Evolutionary conservation across 202 grass and related monocot species (phyloP).

Genomic region (Elaeis oleifera): DNA sequence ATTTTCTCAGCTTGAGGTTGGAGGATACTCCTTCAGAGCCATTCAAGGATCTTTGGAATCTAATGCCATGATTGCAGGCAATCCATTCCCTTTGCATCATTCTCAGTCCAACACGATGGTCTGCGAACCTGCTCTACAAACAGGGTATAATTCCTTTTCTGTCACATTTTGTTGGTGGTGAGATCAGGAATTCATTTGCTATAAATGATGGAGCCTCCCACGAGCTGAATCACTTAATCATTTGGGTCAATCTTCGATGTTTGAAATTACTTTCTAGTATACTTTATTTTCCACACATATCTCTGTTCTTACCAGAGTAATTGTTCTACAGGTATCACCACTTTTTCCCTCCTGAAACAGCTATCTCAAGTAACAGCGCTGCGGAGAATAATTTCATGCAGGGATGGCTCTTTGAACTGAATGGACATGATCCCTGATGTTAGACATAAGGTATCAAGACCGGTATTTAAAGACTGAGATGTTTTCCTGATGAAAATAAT

Average conservation of each 20-base stretch:
- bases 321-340: background rate
- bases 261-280: too few relatives aligned
- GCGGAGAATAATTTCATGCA: background rate
- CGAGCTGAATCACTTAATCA: too few relatives aligned
- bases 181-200: too few relatives aligned
- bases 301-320: too few relatives aligned
- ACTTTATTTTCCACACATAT: too few relatives aligned
- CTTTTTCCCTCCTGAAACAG: constrained; percentile 2
- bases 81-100: constrained; percentile 6
- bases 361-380: background rate
- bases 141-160: background rate
- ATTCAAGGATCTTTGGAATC: constrained; percentile 1
- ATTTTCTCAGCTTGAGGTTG: constrained; percentile 3
- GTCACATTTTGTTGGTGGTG: too few relatives aligned
- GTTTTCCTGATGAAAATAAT: too few relatives aligned
- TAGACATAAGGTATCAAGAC: too few relatives aligned
- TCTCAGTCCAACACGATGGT: background rate
- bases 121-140: constrained; percentile 1
- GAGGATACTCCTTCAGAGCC: background rate
- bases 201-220: too few relatives aligned
- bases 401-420: background rate
- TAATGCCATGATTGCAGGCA: background rate
- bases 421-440: background rate
- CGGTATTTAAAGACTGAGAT: too few relatives aligned
- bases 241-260: too few relatives aligned